These are phyloP conservation scores for Phaeosphaeria sp. DNA, from an alignment of 2,329 filamentous ascomycete species.

Conservation along the genomic window DNA sequence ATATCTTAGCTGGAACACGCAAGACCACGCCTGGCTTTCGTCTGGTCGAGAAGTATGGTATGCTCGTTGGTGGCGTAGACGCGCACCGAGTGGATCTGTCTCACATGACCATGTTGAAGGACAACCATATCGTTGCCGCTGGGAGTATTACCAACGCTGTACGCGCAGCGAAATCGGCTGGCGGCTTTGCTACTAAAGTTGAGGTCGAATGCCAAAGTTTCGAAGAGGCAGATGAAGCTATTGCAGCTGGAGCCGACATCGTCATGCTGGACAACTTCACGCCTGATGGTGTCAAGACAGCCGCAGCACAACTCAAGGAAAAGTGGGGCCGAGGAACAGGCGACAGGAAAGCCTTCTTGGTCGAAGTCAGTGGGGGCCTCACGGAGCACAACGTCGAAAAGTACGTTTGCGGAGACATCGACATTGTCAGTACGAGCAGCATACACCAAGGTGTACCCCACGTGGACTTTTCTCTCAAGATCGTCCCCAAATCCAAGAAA, in stretches of 20 bases:
- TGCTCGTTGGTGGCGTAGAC: constrained; percentile 92
- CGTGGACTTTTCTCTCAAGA: constrained; percentile 96
- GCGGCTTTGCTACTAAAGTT: constrained; percentile 90
- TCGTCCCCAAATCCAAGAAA: constrained; percentile 59
- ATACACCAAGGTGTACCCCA: constrained; percentile 96
- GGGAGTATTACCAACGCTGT: constrained; percentile 86
- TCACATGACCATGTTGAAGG: constrained; percentile 98
- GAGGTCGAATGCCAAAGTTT: constrained; percentile 95
- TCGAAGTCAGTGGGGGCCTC: constrained; percentile 93
- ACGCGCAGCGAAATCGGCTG: constrained; percentile 79
- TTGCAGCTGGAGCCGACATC: constrained; percentile 88
- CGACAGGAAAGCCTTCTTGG: constrained; percentile 68
- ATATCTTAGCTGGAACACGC: constrained; percentile 88
- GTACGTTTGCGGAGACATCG: constrained; percentile 84
- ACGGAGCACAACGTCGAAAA: constrained; percentile 81
- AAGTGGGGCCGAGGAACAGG: constrained; percentile 74
- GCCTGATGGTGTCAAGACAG: constrained; percentile 75
- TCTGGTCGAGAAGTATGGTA: constrained; percentile 96
- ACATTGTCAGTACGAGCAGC: constrained; percentile 94
- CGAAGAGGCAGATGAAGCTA: constrained; percentile 88
- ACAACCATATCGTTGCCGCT: constrained; percentile 96
- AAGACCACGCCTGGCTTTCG: constrained; percentile 98
- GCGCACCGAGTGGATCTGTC: constrained; percentile 86
- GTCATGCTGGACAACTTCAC: constrained; percentile 98
- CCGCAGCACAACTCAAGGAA: constrained; percentile 77